Conservation (phyloP, 2,329 filamentous ascomycete genomes). For the Dactylellina haptotyla region DNA sequence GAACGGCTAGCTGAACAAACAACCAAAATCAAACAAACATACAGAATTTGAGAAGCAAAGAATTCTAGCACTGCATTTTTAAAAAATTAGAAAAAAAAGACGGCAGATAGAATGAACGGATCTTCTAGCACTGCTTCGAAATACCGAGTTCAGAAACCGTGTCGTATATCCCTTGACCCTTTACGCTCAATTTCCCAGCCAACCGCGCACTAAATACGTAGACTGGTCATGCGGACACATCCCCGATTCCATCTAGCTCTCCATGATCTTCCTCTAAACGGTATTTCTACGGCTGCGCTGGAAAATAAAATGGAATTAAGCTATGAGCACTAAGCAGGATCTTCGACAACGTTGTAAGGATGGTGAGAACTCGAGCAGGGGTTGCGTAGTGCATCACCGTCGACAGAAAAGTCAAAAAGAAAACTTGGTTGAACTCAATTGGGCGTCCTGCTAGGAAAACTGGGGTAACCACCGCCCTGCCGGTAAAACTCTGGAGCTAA, state of each 20-base stretch:
- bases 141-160: background rate
- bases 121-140: too few species aligned
- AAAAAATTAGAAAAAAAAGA: too few species aligned
- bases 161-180: background rate
- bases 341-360: background rate
- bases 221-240: constrained; percentile 5
- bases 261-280: background rate
- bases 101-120: too few species aligned
- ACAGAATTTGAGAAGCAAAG: background rate
- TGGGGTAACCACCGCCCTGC: background rate
- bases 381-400: background rate
- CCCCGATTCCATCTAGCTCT: background rate
- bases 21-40: background rate
- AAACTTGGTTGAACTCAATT: background rate
- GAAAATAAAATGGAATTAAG: background rate
- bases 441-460: background rate
- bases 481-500: background rate
- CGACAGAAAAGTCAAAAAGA: background rate
- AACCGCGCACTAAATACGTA: constrained; percentile 9
- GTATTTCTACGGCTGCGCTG: background rate
- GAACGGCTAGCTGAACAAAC: background rate
- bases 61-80: too few species aligned
- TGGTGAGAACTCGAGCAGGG: constrained; percentile 12
- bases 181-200: background rate
- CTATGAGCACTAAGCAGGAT: background rate